Base-by-base conservation (phyloP, 2,329 filamentous ascomycete species). In the Thielaviopsis euricoi region DNA sequence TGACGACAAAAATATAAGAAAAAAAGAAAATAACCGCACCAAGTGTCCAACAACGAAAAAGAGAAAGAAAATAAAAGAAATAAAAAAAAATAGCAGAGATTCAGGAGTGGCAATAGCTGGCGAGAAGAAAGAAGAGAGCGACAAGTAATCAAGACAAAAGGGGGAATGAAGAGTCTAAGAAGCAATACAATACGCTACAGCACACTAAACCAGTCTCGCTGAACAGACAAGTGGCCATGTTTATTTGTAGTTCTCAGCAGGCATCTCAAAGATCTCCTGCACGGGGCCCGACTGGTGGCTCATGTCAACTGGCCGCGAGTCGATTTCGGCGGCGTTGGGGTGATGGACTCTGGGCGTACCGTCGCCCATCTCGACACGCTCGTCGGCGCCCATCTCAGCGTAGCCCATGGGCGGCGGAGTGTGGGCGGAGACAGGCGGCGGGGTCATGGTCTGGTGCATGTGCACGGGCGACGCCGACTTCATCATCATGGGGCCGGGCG, bases 251-350 rank as follows among this genome's bases (percentile, higher is more conserved):
- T 59, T 61, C 62, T 73, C 67, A 13, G 68, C 63, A 2, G 71
- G 69, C 72, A 74, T 74, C 66, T 74, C 72, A 58, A 71, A 74
- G 5, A 74, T 70, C 33, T 64, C 62, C 17, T 56, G 51, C 33
- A 63, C 62, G 1, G 69, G 68, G 1, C 67, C 69, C 43, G 62
- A 69, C 62, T 65, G 67, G 61, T 64, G 68, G 62, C 56, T 64
- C 62, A 66, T 62, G 7, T 33, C 23, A 5, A 71, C 65, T 29
- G 68, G 64, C 50, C 68, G 64, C 52, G 69, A 65, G 58, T 72
- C 71, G 59, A 72, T 71, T 65, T 73, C 71, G 3, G 69, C 64
- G 3, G 71, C 70, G 50, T 67, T 63, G 15, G 66, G 62, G 58
- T 67, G 66, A 58, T 69, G 65, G 67, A 70, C 71, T 58, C 64